A percentile compares a stretch with the other conserved stretches of the same genome.
Evolutionary conservation across 139 green algal species (phyloP).

Genomic region (Coelastrella sp.): DNA sequence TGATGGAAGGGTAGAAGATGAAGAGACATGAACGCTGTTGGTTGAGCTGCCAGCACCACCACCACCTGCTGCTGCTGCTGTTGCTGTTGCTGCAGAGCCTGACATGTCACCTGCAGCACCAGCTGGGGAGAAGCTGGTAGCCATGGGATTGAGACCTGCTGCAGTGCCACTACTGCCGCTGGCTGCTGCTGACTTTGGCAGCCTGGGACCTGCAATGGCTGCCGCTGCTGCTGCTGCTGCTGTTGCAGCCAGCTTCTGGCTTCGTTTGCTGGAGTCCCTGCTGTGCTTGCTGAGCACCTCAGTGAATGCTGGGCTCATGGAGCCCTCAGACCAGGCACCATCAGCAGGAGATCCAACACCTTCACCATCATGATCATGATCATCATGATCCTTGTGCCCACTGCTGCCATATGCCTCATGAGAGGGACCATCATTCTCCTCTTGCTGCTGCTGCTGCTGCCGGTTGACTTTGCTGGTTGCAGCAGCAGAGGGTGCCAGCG

Average conservation of each 20-base stretch:
- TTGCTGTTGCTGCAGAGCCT: neutral
- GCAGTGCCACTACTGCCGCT: neutral
- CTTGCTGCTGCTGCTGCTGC: neutral
- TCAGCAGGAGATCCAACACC: neutral
- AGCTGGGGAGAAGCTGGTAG: neutral
- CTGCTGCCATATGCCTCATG: no score
- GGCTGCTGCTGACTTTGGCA: neutral
- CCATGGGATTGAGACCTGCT: neutral
- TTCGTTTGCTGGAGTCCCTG: neutral
- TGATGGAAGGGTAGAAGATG: no score
- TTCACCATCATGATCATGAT: neutral
- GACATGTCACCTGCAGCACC: neutral
- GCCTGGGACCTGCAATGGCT: neutral
- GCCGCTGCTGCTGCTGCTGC: slow-evolving; percentile 11
- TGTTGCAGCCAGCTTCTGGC: neutral
- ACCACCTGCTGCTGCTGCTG: neutral
- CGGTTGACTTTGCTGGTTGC: neutral
- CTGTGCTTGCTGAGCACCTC: neutral
- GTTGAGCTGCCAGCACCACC: neutral
- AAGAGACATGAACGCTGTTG: no score
- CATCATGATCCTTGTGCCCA: no score
- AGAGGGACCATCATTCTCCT: no score
- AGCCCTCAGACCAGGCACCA: neutral
- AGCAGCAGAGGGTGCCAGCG: no score
- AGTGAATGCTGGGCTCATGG: neutral